These are phyloP conservation scores for Boletus bicolor DNA, from an alignment of 768 basidiomycete genomes.

Conservation along the genomic window DNA sequence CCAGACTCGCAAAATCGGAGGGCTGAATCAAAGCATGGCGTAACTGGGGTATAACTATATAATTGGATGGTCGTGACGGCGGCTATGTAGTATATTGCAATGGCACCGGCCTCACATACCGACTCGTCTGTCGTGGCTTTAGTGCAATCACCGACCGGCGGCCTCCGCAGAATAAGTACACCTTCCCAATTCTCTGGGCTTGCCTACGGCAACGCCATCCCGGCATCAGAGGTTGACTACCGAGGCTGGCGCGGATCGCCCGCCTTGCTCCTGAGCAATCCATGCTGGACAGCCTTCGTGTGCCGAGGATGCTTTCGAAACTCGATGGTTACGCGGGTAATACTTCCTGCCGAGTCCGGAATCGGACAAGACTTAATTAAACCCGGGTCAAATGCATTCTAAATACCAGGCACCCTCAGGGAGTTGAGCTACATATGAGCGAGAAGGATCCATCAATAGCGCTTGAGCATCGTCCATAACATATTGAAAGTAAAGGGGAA, in stretches of 20 bases:
- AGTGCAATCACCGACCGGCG: no score
- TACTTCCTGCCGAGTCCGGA: not conserved
- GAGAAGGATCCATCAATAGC: not conserved
- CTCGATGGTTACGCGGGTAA: not conserved
- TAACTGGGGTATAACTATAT: no score
- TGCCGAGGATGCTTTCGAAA: not conserved
- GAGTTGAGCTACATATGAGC: slow-evolving; percentile 6
- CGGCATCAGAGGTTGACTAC: no score
- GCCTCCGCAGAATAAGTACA: no score
- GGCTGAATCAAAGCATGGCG: not conserved
- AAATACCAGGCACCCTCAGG: not conserved
- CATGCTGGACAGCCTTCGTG: no score
- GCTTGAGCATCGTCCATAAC: not conserved
- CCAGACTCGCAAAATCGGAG: not conserved
- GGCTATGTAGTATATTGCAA: no score
- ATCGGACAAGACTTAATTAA: not conserved
- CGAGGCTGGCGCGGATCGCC: no score
- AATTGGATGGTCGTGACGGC: not conserved
- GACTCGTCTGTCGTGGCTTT: no score
- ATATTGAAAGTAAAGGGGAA: not conserved
- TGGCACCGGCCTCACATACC: no score
- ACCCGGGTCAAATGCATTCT: slow-evolving; percentile 6
- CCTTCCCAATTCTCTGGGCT: no score
- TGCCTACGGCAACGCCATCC: no score
- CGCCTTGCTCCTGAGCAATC: not conserved